These are phyloP conservation scores for Heterobasidion parviporum DNA, from an alignment of 1,284 basidiomycete species.

Conservation along the genomic window DNA sequence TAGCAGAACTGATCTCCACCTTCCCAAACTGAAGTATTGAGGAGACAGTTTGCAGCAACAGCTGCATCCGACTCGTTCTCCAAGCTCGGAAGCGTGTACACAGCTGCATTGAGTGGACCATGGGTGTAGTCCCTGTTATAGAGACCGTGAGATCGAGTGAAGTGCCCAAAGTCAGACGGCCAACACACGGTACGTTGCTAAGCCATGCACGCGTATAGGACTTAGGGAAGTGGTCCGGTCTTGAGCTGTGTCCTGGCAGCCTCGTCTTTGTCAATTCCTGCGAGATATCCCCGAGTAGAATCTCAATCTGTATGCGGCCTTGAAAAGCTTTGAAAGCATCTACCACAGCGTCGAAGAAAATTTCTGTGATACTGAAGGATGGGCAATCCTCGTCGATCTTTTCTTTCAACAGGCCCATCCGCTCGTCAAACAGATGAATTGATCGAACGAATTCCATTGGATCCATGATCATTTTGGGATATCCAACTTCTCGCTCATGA, in stretches of 20 bases:
- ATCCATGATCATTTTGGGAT: background rate
- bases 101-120: conserved; percentile 20
- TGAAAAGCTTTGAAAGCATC: conserved; percentile 13
- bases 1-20: conserved; percentile 20
- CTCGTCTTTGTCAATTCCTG: conserved; percentile 20
- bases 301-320: conserved; percentile 14
- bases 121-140: conserved; percentile 24
- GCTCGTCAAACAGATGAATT: background rate
- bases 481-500: background rate
- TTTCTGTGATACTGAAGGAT: conserved; percentile 13
- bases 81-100: conserved; percentile 19
- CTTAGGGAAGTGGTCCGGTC: conserved; percentile 19
- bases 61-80: conserved; percentile 17
- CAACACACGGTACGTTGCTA: conserved; percentile 20
- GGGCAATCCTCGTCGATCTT: conserved; percentile 6
- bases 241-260: conserved; percentile 11
- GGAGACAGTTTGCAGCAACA: conserved; percentile 21
- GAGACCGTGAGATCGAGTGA: background rate
- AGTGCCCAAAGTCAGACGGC: background rate
- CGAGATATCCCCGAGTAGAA: conserved; percentile 17
- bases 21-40: conserved; percentile 20
- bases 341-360: conserved; percentile 18
- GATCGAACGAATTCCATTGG: background rate
- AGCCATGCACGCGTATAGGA: conserved; percentile 22
- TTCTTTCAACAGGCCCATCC: background rate